These are phyloP conservation scores for Pseudocercospora fijiensis DNA, from an alignment of 2,329 filamentous ascomycete genomes.

Conservation along the genomic window DNA sequence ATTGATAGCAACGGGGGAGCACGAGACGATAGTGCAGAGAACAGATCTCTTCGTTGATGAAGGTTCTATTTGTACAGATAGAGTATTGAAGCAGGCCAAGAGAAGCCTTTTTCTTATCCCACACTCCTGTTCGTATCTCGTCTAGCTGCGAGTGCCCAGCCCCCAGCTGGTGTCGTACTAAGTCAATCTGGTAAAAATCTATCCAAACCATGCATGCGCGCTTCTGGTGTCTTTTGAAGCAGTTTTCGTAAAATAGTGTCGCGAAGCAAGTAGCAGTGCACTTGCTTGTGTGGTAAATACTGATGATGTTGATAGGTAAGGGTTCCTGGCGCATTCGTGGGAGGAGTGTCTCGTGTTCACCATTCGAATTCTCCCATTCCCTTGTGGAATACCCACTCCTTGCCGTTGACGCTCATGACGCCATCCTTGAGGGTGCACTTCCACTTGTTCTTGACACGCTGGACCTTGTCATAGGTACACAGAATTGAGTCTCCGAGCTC, in stretches of 20 bases:
- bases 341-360: slow-evolving; percentile 51
- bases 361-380: slow-evolving; percentile 97
- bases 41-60: background rate
- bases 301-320: slow-evolving; percentile 2
- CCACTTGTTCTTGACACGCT: slow-evolving; percentile 94
- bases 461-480: slow-evolving; percentile 99
- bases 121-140: background rate
- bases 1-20: background rate
- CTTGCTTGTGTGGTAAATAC: background rate
- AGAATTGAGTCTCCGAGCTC: slow-evolving; percentile 89
- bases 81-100: slow-evolving; percentile 1
- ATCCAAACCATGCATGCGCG: slow-evolving; percentile 2
- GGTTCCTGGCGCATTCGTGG: background rate
- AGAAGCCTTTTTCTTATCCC: background rate
- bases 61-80: slow-evolving; percentile 4
- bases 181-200: slow-evolving; percentile 6
- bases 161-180: background rate
- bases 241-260: slow-evolving; percentile 2
- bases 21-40: background rate
- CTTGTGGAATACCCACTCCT: slow-evolving; percentile 95
- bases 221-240: slow-evolving; percentile 1
- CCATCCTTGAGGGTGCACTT: slow-evolving; percentile 99
- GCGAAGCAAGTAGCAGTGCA: background rate
- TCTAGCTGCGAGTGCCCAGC: background rate
- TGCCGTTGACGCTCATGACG: slow-evolving; percentile 86